Base-by-base conservation (phyloP, 2,329 filamentous ascomycete species). In the Alternaria atra region DNA sequence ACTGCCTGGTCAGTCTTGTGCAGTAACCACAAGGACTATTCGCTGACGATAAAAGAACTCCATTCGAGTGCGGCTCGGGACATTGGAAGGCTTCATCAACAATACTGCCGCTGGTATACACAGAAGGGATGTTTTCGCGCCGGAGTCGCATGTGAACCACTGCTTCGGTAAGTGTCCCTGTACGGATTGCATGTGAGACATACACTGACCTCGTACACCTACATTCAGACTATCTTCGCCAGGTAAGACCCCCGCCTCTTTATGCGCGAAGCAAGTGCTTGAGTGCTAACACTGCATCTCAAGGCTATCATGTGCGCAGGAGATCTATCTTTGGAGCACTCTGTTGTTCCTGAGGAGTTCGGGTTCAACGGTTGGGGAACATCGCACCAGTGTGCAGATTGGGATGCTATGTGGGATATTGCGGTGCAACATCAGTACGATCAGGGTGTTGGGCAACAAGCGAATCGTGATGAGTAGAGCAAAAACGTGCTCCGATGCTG, bases 291-390 rank as follows among this genome's bases (percentile, higher is more conserved):
- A 23, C 12, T 30, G 25, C 46, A 20, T 20, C 9, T 12, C 7
- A 20, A 61, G 48, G 52, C 46, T 12, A 55, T 60, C 15, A 52
- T 60, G 56, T 60, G 46, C 43, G 46, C 40, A 42, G 57, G 46
- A 12, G 55, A 52, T 23, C 39, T 59, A 7, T 62, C 44, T n/a
- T 23, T 62, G 27, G 51, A 55, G 37, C 50, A 55, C 7, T 55
- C 51, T 5, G 55, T 63, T 27, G 56, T 51, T 10, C 46, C 47
- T 8, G 13, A 44, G 9, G 39, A 52, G 10, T 60, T 52, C 15
- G 42, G 56, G 13, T 62, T 62, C 17, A 52, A 62, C 37, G 44
- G 56, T 15, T 62, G 56, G 51, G 52, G 51, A 23, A 56, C 57
- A 20, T 37, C 44, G 5, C 55, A 62, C 32, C 48, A 30, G 20